Evolutionary conservation across 2,329 filamentous ascomycete genomes (phyloP).

Genomic region (Taxawa tesnikishii): DNA sequence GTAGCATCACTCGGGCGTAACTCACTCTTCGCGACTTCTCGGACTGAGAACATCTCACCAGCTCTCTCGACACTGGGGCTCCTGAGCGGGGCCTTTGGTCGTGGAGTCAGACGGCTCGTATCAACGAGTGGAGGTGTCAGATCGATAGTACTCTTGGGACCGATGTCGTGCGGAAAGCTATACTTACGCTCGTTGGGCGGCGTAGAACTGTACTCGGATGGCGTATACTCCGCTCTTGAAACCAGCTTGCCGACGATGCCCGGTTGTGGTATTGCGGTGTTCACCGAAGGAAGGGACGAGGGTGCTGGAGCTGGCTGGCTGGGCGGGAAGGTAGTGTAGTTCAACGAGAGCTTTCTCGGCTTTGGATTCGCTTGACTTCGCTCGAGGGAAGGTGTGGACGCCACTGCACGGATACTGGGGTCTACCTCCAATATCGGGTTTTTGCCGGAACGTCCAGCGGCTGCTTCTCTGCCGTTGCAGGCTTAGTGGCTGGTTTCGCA

Average conservation of each 20-base stretch:
- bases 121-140: background rate
- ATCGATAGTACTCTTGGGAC: background rate
- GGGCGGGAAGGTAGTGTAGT: too few relatives aligned
- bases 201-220: slow-evolving; percentile 7
- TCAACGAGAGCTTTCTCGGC: too few relatives aligned
- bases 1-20: too few relatives aligned
- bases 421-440: background rate
- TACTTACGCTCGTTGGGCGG: slow-evolving; percentile 5
- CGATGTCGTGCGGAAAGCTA: slow-evolving; percentile 1
- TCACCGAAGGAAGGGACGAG: too few relatives aligned
- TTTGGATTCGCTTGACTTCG: too few relatives aligned
- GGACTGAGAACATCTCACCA: background rate
- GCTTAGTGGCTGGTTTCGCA: too few relatives aligned
- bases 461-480: too few relatives aligned
- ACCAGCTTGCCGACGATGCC: too few relatives aligned
- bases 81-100: background rate
- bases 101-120: background rate
- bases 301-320: too few relatives aligned
- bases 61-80: background rate
- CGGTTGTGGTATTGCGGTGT: too few relatives aligned
- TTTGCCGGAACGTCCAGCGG: background rate
- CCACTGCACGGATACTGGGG: slow-evolving; percentile 1
- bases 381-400: slow-evolving; percentile 2
- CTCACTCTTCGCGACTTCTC: too few relatives aligned
- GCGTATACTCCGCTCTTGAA: slow-evolving; percentile 4